Conservation (phyloP, 805 yeast species). For the Sugiyamaella mastotermitis region DNA sequence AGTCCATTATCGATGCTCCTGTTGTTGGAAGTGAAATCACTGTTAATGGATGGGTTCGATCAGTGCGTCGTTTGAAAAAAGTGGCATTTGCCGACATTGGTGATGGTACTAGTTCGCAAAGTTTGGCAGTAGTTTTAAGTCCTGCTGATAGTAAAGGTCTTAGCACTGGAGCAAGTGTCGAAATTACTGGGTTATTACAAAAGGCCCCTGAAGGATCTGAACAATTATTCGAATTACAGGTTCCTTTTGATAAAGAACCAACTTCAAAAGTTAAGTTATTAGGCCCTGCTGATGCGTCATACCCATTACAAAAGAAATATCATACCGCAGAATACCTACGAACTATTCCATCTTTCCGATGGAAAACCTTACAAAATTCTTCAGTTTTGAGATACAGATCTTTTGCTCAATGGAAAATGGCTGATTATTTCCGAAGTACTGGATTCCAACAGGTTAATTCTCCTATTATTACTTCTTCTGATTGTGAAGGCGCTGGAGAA, state of each 20-base stretch:
- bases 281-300: constrained; percentile 58
- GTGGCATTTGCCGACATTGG: constrained; percentile 71
- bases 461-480: constrained; percentile 81
- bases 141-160: constrained; percentile 23
- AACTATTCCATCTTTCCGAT: constrained; percentile 68
- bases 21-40: constrained; percentile 26
- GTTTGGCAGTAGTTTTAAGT: constrained; percentile 49
- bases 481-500: constrained; percentile 98
- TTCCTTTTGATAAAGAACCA: constrained; percentile 15
- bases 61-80: constrained; percentile 67
- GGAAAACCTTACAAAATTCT: constrained; percentile 60
- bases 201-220: constrained; percentile 42
- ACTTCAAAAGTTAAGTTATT: constrained; percentile 37
- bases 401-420: constrained; percentile 47
- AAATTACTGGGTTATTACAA: constrained; percentile 39
- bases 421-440: constrained; percentile 45
- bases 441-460: constrained; percentile 73
- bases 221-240: constrained; percentile 48
- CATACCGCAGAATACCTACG: constrained; percentile 65
- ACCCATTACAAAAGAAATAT: constrained; percentile 79
- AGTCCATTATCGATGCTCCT: constrained; percentile 2
- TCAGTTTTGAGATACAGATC: constrained; percentile 72
- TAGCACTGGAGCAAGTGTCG: constrained; percentile 43
- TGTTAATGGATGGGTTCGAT: constrained; percentile 69
- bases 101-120: constrained; percentile 64